A percentile compares a stretch with the other conserved stretches of the same genome.
Evolutionary conservation across 345 rosid genomes (phyloP).

Genomic region (Hypericum perforatum): DNA sequence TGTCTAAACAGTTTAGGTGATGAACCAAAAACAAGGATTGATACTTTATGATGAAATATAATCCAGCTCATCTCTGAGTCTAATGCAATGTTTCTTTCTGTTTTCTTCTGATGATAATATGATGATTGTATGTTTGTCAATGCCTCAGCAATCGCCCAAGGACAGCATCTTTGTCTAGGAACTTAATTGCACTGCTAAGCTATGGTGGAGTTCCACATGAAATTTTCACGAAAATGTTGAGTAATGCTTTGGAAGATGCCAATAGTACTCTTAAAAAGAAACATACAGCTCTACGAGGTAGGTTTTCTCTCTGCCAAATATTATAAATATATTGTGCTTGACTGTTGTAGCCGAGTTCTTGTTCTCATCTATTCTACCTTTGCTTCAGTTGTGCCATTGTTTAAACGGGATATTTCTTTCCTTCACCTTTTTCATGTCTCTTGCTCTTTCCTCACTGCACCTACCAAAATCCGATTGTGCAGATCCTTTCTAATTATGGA

Average conservation of each 20-base stretch:
- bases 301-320: not conserved
- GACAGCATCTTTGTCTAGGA: slow-evolving; percentile 36
- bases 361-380: too few relatives aligned
- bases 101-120: not conserved
- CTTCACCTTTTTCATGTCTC: too few relatives aligned
- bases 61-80: not conserved
- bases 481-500: too few relatives aligned
- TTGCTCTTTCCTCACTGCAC: too few relatives aligned
- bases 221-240: slow-evolving; percentile 40
- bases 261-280: slow-evolving; percentile 25
- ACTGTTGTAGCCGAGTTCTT: too few relatives aligned
- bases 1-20: too few relatives aligned
- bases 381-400: too few relatives aligned
- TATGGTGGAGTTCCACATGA: slow-evolving; percentile 69
- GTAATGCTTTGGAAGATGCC: slow-evolving; percentile 42
- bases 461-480: too few relatives aligned
- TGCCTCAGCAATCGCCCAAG: slow-evolving; percentile 47
- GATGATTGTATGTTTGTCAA: slow-evolving; percentile 2
- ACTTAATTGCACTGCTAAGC: slow-evolving; percentile 53
- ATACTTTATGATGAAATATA: too few relatives aligned
- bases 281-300: slow-evolving; percentile 51
- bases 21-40: too few relatives aligned
- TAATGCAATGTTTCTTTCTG: not conserved
- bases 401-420: too few relatives aligned
- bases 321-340: too few relatives aligned